phyloP scores from a whole-genome alignment of 495 filamentous ascomycete species.

The Chaetomium tenue region DNA sequence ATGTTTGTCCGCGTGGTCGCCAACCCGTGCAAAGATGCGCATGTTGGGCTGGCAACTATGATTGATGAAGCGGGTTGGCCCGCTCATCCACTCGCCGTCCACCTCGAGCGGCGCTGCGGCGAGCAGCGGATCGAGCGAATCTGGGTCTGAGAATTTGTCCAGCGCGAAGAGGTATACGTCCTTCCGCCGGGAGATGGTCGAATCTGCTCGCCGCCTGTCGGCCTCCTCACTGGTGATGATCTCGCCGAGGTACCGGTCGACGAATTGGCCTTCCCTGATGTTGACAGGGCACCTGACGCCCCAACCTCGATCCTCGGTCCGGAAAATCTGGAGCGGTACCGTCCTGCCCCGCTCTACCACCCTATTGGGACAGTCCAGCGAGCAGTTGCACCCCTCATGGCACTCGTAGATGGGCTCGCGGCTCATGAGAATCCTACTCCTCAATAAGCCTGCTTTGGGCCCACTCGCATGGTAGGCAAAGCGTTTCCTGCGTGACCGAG shows the following conservation, averaged over 20 bases:
- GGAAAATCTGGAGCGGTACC: slow-evolving; percentile 77
- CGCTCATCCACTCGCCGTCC: slow-evolving; percentile 56
- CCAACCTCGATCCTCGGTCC: slow-evolving; percentile 75
- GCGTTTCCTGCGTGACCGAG: slow-evolving; percentile 26
- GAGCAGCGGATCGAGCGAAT: slow-evolving; percentile 46
- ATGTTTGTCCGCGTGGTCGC: slow-evolving; percentile 67
- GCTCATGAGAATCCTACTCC: slow-evolving; percentile 48
- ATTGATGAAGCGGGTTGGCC: slow-evolving; percentile 69
- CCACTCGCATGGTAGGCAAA: slow-evolving; percentile 50
- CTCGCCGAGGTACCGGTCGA: slow-evolving; percentile 87
- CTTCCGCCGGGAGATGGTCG: slow-evolving; percentile 48
- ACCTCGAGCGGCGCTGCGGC: slow-evolving; percentile 48
- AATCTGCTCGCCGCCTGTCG: slow-evolving; percentile 57
- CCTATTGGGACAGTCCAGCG: slow-evolving; percentile 66
- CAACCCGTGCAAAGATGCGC: slow-evolving; percentile 77
- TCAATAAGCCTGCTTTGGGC: slow-evolving; percentile 43
- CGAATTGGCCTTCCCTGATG: slow-evolving; percentile 76
- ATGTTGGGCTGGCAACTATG: slow-evolving; percentile 73
- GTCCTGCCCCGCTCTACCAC: slow-evolving; percentile 77
- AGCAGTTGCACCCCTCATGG: slow-evolving; percentile 68
- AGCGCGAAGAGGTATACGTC: slow-evolving; percentile 79
- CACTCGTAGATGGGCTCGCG: slow-evolving; percentile 80
- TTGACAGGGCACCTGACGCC: slow-evolving; percentile 69
- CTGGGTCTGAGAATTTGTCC: slow-evolving; percentile 67
- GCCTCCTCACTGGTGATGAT: slow-evolving; percentile 73